Base-by-base conservation (phyloP, 257 asterid genomes). In the Vinca minor region DNA sequence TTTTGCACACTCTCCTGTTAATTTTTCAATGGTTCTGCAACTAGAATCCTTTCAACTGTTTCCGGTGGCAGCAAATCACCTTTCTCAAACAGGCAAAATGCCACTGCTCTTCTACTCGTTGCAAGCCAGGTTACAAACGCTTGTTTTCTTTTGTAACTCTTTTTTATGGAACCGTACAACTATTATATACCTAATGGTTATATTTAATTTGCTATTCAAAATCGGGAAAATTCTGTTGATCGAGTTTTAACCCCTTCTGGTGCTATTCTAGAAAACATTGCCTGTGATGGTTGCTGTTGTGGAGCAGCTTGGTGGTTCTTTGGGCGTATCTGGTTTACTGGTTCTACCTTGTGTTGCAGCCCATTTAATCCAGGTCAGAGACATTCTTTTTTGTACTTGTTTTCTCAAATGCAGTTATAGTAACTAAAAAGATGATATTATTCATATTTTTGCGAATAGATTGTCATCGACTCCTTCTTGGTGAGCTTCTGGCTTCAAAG, bases 211-310 rank as follows among this genome's bases (percentile, higher is more conserved):
- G 11, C 21, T 26, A 21, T 59, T 18, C 64, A 36, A 59, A 59
- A 34, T 3, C 3, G 10, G 64, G 14, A 28, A 3, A 4, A 3
- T 1, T 5, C 8, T 34, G 21, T 59, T 38, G 67, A 35, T 38
- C 53, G 18, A 36, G 65, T 47, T 7, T 47, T 4, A 14, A 21
- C 4, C 54, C 49, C 45, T 2, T 35, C 39, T 61, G 32, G 26
- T 62, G 61, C 25, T 59, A 62, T 68, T 56, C 76, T 72, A 91
- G 96, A 92, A 92, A 89, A 92, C 98, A 1, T 79, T 92, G 79
- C 96, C 96, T 8, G 96, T 92, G 75, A 82, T 79, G 95, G 85
- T 92, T 70, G 96, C 96, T n/a, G 98, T 92, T 18, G 95, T 89
- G n/a, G 96, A 89, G 71, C 98, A 92, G 80, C 95, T 92, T 55